Conservation (phyloP, 352 stramenopile genomes). For the Phytopythium kandeliae region DNA sequence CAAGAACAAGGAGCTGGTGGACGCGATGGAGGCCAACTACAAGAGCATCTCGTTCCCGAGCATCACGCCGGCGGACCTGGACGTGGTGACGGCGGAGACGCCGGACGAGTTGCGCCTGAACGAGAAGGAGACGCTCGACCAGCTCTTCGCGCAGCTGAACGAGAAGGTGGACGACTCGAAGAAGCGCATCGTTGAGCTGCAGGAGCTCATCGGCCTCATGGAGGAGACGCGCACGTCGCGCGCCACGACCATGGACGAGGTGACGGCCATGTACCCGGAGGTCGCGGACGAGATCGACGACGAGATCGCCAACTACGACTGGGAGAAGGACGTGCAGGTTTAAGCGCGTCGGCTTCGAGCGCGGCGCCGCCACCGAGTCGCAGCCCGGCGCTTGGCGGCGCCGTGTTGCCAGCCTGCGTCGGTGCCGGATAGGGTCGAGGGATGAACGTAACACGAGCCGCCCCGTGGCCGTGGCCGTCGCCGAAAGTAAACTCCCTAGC, state of each 20-base stretch:
- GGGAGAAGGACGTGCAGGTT: constrained; percentile 84
- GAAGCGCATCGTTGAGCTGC: constrained; percentile 80
- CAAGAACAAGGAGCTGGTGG: constrained; percentile 87
- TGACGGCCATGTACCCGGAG: constrained; percentile 83
- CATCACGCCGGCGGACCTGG: constrained; percentile 70
- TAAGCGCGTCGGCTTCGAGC: constrained; percentile 21
- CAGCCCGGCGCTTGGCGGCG: background rate
- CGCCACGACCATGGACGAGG: constrained; percentile 81
- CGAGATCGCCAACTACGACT: constrained; percentile 87
- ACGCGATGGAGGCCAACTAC: constrained; percentile 83
- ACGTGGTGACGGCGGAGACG: constrained; percentile 40
- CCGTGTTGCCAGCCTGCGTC: background rate
- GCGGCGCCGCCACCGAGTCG: too few relatives aligned
- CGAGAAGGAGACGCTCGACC: constrained; percentile 71
- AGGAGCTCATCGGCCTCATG: constrained; percentile 78
- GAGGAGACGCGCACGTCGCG: constrained; percentile 82
- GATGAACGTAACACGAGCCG: constrained; percentile 3
- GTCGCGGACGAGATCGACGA: constrained; percentile 83
- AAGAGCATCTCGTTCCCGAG: constrained; percentile 79
- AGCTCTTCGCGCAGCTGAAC: constrained; percentile 72
- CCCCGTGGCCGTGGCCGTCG: constrained; percentile 4
- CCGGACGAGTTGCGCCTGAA: constrained; percentile 62
- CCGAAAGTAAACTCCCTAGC: constrained; percentile 2
- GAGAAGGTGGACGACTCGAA: constrained; percentile 83
- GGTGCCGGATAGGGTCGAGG: background rate